Evolutionary conservation across 805 yeast species (phyloP).

Genomic region (Wickerhamomyces chambardii): DNA sequence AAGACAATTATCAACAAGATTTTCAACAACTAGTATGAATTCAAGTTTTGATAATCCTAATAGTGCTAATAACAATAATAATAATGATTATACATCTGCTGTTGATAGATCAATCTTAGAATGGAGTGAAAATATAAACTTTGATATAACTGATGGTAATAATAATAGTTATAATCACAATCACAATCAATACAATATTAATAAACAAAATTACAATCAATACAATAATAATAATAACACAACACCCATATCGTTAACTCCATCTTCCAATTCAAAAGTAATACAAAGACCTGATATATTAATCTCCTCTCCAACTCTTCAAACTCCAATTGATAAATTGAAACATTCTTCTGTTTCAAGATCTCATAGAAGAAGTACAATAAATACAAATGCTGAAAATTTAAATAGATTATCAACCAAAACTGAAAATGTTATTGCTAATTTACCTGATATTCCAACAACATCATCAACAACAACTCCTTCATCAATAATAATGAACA

Average conservation of each 20-base stretch:
- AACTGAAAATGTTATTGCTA: neutral
- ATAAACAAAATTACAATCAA: too few species aligned
- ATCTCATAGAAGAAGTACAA: neutral
- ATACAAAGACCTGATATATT: neutral
- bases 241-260: too few species aligned
- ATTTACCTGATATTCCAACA: neutral
- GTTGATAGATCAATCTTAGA: neutral
- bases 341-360: neutral
- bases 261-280: neutral
- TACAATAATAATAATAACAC: too few species aligned
- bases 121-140: too few species aligned
- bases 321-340: neutral
- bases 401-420: too few species aligned
- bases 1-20: conserved; percentile 11
- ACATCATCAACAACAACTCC: too few species aligned
- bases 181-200: neutral
- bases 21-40: conserved; percentile 2
- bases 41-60: neutral
- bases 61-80: too few species aligned
- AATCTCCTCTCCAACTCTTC: neutral
- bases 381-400: too few species aligned
- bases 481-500: too few species aligned
- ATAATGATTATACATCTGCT: too few species aligned
- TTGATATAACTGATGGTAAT: neutral
- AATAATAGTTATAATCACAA: neutral